Conservation (phyloP, 2,329 filamentous ascomycete genomes). For the Ascochyta lentis region DNA sequence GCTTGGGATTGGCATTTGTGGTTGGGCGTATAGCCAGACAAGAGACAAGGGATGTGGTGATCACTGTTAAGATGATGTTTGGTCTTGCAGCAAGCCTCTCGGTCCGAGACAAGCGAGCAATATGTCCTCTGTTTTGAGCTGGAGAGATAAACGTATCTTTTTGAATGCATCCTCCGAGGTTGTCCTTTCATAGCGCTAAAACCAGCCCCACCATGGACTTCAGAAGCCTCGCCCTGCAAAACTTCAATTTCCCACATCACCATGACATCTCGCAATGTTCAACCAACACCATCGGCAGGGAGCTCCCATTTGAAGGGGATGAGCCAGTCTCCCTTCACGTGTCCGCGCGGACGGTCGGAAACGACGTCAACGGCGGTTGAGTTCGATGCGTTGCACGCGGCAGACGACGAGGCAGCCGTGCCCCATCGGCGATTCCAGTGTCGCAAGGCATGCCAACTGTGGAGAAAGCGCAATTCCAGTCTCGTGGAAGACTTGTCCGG, state of each 20-base stretch:
- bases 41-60: not conserved
- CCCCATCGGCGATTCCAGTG: slow-evolving; percentile 3
- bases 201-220: not conserved
- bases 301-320: not conserved
- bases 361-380: not conserved
- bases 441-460: slow-evolving; percentile 1
- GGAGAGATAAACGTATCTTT: not conserved
- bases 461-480: not conserved
- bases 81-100: not conserved
- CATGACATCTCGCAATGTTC: not conserved
- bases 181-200: slow-evolving; percentile 3
- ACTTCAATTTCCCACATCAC: not conserved
- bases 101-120: not conserved
- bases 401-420: not conserved
- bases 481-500: not conserved
- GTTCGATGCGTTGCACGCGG: slow-evolving; percentile 4
- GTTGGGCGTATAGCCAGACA: not conserved
- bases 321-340: not conserved
- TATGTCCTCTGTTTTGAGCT: not conserved
- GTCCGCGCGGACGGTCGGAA: not conserved
- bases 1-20: not conserved
- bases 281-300: not conserved
- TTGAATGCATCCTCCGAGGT: not conserved
- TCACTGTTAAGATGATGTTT: not conserved
- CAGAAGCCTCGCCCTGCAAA: not conserved